Conservation (phyloP, 2,329 filamentous ascomycete species). For the Pestalotiopsis sp. region DNA sequence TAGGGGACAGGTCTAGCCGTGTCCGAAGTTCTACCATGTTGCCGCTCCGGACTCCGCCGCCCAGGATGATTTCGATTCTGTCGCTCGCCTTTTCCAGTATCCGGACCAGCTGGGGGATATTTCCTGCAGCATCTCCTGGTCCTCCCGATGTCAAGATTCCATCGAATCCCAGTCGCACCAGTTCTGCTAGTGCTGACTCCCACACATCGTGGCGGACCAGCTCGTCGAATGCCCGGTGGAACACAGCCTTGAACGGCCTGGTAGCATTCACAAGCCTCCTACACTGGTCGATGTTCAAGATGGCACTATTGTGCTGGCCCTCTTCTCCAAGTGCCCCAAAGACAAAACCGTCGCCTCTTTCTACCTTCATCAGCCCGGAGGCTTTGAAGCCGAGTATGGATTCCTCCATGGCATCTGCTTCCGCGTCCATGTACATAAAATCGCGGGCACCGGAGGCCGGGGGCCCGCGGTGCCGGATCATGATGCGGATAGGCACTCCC, state of each 20-base stretch:
- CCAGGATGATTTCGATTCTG: constrained; percentile 51
- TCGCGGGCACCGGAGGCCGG: constrained; percentile 30
- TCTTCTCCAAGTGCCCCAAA: constrained; percentile 48
- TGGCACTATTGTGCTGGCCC: constrained; percentile 15
- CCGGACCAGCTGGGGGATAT: constrained; percentile 38
- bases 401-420: constrained; percentile 46
- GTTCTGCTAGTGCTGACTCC: constrained; percentile 33
- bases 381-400: constrained; percentile 41
- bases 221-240: constrained; percentile 60
- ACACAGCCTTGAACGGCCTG: constrained; percentile 47
- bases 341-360: constrained; percentile 58
- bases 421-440: constrained; percentile 50
- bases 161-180: constrained; percentile 49
- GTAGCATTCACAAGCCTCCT: constrained; percentile 43
- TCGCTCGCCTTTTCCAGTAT: constrained; percentile 34
- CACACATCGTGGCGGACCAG: constrained; percentile 21
- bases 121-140: constrained; percentile 40
- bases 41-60: constrained; percentile 51
- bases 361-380: constrained; percentile 38
- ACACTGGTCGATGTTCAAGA: constrained; percentile 45
- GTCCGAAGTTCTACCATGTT: constrained; percentile 37
- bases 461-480: constrained; percentile 54
- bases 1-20: constrained; percentile 27
- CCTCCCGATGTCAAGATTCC: constrained; percentile 59
- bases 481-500: constrained; percentile 50